Percentiles rank a stretch among this genome's conserved stretches.
These are phyloP conservation scores for Dendrocalamus latiflorus DNA, from an alignment of 202 grass and related monocot species.

Conservation along the genomic window DNA sequence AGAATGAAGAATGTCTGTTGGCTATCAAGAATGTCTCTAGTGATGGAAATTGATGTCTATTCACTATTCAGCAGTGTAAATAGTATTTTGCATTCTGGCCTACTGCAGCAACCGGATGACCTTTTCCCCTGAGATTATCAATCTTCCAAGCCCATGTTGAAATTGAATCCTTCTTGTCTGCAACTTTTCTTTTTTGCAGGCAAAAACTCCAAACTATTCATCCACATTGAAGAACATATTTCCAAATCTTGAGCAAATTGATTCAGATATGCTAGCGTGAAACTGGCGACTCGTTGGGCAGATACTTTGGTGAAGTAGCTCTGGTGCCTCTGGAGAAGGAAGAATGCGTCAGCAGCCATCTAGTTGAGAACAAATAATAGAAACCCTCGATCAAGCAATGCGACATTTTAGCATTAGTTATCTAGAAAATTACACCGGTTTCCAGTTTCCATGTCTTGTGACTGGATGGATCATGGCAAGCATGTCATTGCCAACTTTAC, in stretches of 20 bases:
- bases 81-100: not conserved
- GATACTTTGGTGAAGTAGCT: not conserved
- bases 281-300: not conserved
- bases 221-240: conserved; percentile 58
- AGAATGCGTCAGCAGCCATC: not conserved
- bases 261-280: conserved; percentile 84
- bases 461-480: not conserved
- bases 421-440: not conserved
- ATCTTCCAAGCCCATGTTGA: not conserved
- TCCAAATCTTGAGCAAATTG: conserved; percentile 84
- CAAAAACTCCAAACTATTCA: conserved; percentile 51
- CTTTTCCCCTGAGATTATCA: not conserved
- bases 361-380: not conserved
- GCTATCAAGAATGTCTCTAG: not conserved
- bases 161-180: not conserved
- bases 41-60: not conserved
- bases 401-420: not conserved
- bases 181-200: conserved; percentile 42
- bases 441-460: not conserved
- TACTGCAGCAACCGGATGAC: not conserved
- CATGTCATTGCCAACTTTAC: not conserved
- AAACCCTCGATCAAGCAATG: not conserved
- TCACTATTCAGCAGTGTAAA: not conserved
- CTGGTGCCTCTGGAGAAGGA: not conserved
- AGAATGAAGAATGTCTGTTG: not conserved